Conservation (phyloP, 192 early-diverging fungal species). For the Backusella morwellensis region DNA sequence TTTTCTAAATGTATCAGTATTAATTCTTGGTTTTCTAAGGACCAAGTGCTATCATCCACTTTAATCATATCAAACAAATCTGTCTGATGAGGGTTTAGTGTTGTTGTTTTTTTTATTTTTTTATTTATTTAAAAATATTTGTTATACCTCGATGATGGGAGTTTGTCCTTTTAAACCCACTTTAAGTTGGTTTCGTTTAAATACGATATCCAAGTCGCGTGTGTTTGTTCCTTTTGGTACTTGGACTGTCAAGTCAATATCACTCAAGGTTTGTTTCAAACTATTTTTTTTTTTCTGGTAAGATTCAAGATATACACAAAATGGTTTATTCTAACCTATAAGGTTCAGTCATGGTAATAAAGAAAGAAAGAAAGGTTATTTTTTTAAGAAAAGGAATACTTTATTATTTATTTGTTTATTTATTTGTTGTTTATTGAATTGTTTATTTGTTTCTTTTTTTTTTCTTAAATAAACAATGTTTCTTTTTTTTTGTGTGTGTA, state of each 20-base stretch:
- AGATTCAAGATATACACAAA: background rate
- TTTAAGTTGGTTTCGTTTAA: slow-evolving; percentile 63
- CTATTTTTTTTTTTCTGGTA: slow-evolving; percentile 13
- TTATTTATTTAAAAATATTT: background rate
- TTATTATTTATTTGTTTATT: slow-evolving; percentile 10
- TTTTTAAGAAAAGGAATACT: background rate
- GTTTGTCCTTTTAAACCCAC: slow-evolving; percentile 70
- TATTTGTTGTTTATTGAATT: slow-evolving; percentile 6
- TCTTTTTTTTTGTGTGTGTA: slow-evolving; percentile 56
- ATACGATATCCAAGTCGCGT: slow-evolving; percentile 61
- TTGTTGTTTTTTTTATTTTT: background rate
- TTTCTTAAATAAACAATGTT: slow-evolving; percentile 13
- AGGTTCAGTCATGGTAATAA: slow-evolving; percentile 8
- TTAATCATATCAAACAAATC: slow-evolving; percentile 66
- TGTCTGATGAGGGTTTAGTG: slow-evolving; percentile 41
- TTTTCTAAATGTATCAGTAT: slow-evolving; percentile 84
- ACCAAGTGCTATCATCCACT: slow-evolving; percentile 85
- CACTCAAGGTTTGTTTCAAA: slow-evolving; percentile 81
- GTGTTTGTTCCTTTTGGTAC: slow-evolving; percentile 70
- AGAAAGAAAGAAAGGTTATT: background rate
- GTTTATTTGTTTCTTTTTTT: background rate
- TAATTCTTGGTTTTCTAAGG: slow-evolving; percentile 64
- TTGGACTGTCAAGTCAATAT: slow-evolving; percentile 71
- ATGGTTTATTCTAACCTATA: slow-evolving; percentile 24
- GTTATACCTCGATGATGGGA: slow-evolving; percentile 62